Percentiles rank a stretch among this genome's conserved stretches.
Conservation (phyloP, 305 asterid species). For the Stenogyne calaminthoides region DNA sequence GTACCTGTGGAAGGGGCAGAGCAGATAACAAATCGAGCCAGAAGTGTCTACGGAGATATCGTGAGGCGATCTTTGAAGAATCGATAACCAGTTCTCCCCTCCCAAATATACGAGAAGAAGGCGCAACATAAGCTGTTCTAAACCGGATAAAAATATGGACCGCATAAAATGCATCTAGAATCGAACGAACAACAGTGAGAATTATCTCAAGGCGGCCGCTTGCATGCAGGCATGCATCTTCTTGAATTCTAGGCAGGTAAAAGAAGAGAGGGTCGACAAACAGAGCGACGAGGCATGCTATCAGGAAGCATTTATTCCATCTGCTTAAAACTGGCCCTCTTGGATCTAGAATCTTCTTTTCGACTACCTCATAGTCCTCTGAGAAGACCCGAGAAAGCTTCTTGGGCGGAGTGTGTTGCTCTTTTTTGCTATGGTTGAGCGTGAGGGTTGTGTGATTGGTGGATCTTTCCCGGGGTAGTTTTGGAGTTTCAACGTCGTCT, state of each 20-base stretch:
- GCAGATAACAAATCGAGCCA: constrained; percentile 55
- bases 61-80: constrained; percentile 55
- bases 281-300: constrained; percentile 54
- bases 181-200: constrained; percentile 51
- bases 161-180: constrained; percentile 43
- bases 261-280: constrained; percentile 66
- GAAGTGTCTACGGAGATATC: constrained; percentile 50
- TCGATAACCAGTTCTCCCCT: constrained; percentile 68
- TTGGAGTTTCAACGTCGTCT: constrained; percentile 35
- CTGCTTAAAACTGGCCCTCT: constrained; percentile 45
- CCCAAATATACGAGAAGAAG: constrained; percentile 38
- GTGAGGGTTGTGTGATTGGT: not conserved
- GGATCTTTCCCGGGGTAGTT: constrained; percentile 6
- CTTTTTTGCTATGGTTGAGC: constrained; percentile 15
- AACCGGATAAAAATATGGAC: constrained; percentile 50
- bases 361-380: constrained; percentile 52
- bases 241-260: constrained; percentile 48
- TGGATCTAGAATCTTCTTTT: constrained; percentile 61
- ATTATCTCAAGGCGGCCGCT: constrained; percentile 47
- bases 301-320: constrained; percentile 56
- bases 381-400: constrained; percentile 62
- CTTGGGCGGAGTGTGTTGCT: constrained; percentile 23
- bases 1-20: constrained; percentile 75
- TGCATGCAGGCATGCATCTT: constrained; percentile 54
- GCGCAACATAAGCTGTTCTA: constrained; percentile 46